Conservation (phyloP, 208 protist genomes). For the Histomonas meleagridis region DNA sequence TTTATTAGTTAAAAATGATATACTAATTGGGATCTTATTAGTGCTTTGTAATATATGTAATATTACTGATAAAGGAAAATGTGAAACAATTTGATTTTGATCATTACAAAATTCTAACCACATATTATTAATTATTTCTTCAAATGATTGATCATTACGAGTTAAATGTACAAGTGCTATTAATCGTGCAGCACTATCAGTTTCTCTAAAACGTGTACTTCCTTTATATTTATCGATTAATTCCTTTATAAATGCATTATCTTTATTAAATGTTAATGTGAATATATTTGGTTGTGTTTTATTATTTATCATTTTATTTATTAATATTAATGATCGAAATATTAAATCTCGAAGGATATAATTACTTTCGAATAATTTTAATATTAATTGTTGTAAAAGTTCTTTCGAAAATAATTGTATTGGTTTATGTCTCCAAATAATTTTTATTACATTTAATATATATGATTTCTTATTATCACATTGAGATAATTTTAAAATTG, state of each 20-base stretch:
- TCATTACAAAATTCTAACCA: not conserved
- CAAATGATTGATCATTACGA: not conserved
- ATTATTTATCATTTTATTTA: not conserved
- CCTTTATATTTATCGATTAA: not conserved
- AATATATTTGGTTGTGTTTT: not conserved
- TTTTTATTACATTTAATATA: not conserved
- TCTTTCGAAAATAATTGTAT: not conserved
- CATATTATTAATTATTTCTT: not conserved
- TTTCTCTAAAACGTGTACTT: not conserved
- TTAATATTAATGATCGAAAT: not conserved
- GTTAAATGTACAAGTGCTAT: not conserved
- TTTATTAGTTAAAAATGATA: not conserved
- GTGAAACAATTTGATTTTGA: not conserved
- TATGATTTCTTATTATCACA: not conserved
- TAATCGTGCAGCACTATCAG: slow-evolving; percentile 2
- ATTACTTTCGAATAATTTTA: not conserved
- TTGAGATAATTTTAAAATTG: not conserved
- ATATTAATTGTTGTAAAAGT: not conserved
- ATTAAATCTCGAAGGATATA: not conserved
- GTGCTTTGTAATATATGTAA: not conserved
- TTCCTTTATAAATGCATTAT: not conserved
- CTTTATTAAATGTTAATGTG: not conserved
- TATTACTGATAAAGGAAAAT: not conserved
- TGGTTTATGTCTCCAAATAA: not conserved
- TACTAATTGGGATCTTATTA: not conserved